Evolutionary conservation across 352 stramenopile species (phyloP).

Genomic region (Phytophthora colocasiae): DNA sequence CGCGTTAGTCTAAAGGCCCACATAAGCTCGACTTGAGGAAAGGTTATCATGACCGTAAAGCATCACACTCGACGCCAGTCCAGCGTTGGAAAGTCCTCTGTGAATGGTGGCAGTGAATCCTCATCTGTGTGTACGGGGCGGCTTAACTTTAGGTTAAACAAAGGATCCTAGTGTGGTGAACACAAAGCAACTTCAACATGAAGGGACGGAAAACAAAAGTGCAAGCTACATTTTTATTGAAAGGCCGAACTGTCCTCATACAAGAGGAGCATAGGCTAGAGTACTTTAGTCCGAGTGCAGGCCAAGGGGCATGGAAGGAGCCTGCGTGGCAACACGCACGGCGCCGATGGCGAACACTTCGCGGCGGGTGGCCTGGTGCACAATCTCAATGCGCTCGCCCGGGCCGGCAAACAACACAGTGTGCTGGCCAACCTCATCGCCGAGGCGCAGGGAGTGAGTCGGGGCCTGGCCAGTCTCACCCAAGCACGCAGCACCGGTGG

Average conservation of each 20-base stretch:
- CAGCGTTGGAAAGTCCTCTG: no score
- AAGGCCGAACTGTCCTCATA: slow-evolving; percentile 22
- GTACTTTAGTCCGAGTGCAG: slow-evolving; percentile 72
- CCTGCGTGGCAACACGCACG: slow-evolving; percentile 68
- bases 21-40: no score
- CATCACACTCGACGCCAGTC: no score
- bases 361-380: slow-evolving; percentile 78
- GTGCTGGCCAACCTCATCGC: slow-evolving; percentile 86
- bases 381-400: slow-evolving; percentile 86
- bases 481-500: slow-evolving; percentile 65
- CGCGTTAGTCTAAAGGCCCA: no score
- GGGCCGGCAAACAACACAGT: slow-evolving; percentile 82
- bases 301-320: slow-evolving; percentile 50
- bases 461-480: slow-evolving; percentile 51
- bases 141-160: no score
- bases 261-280: slow-evolving; percentile 30
- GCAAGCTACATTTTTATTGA: slow-evolving; percentile 33
- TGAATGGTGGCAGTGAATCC: no score
- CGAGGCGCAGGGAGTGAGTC: slow-evolving; percentile 77
- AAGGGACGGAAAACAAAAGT: not conserved
- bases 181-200: no score
- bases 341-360: slow-evolving; percentile 87
- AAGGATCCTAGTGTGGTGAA: no score
- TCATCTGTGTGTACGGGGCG: no score
- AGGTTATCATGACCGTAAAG: no score